Evolutionary conservation across 768 basidiomycete species (phyloP), one percentile per base, ranked within the genome.

Genomic region (Pisolithus sp.): DNA sequence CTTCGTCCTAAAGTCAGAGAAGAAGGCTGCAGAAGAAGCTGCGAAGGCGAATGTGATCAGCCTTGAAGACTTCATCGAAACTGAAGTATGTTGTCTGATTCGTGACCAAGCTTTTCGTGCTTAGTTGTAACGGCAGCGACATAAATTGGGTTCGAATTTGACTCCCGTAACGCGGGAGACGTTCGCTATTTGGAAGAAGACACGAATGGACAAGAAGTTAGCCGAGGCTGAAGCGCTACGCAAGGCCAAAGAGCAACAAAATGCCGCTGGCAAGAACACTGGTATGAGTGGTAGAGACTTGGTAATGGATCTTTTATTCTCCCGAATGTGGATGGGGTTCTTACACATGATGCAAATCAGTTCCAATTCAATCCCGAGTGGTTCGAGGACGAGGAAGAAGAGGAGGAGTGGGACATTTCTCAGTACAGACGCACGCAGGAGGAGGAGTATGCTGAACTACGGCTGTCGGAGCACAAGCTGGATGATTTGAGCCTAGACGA

Each of bases 201-300:
- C 87, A 38, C 75, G 96, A 37, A 78, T 93, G 82, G 82, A 93
- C 75, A 97, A 97, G 82, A 98, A 97, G 69, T 75, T 82, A 40
- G 95, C 93, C 7, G 94, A 97, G 63, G 71, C 76, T 45, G 92
- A 97, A 50, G 92, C 82, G 0, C 13, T 83, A 55, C 80, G 80
- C 59, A 92, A 89, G 66, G 78, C 90, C 23, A 96, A 96, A 71
- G 85, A 90, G 47, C 62, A 80, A 6, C 86, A 91, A 57, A 78
- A 76, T 58, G 80, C 85, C 3, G 93, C 93, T 3, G 95, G 94
- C 53, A 97, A 97, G 81, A 84, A 73, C 64, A 78, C 72, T 31
- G 96, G 96, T 44, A 93, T 99, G 92, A 91, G 88, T 53, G 96
- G 96, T 48, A 79, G 92, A 70, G 96, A 98, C 71, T 73, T 99